Conservation (phyloP, 2,329 filamentous ascomycete genomes). For the Ascochyta lentis region DNA sequence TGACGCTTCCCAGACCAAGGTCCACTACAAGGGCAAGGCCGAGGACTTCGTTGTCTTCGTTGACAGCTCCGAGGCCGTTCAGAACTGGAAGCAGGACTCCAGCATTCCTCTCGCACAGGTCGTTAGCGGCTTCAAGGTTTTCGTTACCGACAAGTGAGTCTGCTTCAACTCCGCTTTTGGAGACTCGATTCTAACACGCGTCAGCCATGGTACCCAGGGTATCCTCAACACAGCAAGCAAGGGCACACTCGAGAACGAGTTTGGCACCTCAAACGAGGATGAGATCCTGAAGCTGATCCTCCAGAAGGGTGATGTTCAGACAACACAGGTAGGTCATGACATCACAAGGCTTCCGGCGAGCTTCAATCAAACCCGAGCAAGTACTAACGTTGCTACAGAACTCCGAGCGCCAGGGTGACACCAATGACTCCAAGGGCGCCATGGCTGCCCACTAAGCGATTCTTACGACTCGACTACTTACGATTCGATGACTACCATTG, state of each 20-base stretch:
- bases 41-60: conserved; percentile 75
- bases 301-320: conserved; percentile 66
- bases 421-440: conserved; percentile 51
- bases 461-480: conserved; percentile 18
- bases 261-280: conserved; percentile 80
- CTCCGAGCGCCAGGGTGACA: conserved; percentile 51
- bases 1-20: conserved; percentile 71
- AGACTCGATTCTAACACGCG: background rate
- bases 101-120: conserved; percentile 83
- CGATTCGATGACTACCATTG: conserved; percentile 27
- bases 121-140: conserved; percentile 86
- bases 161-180: background rate
- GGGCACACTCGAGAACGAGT: conserved; percentile 79
- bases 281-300: conserved; percentile 84
- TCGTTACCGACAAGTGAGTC: conserved; percentile 85
- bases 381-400: conserved; percentile 37
- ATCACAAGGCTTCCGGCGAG: background rate
- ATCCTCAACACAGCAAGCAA: conserved; percentile 79
- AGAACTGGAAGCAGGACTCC: conserved; percentile 84
- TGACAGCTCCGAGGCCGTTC: conserved; percentile 66
- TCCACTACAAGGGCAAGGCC: conserved; percentile 80
- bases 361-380: background rate
- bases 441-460: conserved; percentile 39
- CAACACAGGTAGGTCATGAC: conserved; percentile 12
- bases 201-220: conserved; percentile 85